These are phyloP conservation scores for Cryptosporidium andersoni DNA, from an alignment of 169 alveolate species.

Conservation along the genomic window DNA sequence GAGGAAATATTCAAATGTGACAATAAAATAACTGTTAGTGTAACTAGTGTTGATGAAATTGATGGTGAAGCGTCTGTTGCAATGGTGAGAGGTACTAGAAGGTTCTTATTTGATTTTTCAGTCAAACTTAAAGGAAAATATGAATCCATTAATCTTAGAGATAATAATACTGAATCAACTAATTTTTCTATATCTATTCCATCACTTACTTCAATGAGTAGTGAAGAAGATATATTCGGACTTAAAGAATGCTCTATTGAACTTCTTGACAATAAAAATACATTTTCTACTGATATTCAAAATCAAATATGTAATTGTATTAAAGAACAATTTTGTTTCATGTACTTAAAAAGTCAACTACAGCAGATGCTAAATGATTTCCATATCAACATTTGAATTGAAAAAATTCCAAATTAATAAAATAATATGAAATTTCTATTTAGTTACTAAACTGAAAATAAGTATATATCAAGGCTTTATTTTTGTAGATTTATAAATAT, in stretches of 20 bases:
- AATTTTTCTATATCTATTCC: constrained; percentile 23
- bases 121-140: constrained; percentile 22
- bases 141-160: not conserved
- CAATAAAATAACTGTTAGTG: constrained; percentile 71
- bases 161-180: constrained; percentile 2
- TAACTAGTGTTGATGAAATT: constrained; percentile 77
- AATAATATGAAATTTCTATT: too few species aligned
- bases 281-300: not conserved
- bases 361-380: constrained; percentile 1
- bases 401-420: too few species aligned
- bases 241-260: constrained; percentile 21
- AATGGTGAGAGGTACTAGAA: constrained; percentile 82
- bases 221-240: constrained; percentile 65
- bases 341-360: constrained; percentile 2
- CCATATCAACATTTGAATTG: not conserved
- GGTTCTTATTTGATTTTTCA: constrained; percentile 83
- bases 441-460: too few species aligned
- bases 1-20: constrained; percentile 71
- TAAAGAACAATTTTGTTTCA: constrained; percentile 19
- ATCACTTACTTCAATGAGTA: constrained; percentile 65
- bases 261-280: constrained; percentile 3
- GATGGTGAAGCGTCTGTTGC: constrained; percentile 85
- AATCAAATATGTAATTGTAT: constrained; percentile 9
- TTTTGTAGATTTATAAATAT: too few species aligned
- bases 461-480: too few species aligned